Base-by-base conservation (phyloP, 2,329 filamentous ascomycete species). In the Penicillium sp. region DNA sequence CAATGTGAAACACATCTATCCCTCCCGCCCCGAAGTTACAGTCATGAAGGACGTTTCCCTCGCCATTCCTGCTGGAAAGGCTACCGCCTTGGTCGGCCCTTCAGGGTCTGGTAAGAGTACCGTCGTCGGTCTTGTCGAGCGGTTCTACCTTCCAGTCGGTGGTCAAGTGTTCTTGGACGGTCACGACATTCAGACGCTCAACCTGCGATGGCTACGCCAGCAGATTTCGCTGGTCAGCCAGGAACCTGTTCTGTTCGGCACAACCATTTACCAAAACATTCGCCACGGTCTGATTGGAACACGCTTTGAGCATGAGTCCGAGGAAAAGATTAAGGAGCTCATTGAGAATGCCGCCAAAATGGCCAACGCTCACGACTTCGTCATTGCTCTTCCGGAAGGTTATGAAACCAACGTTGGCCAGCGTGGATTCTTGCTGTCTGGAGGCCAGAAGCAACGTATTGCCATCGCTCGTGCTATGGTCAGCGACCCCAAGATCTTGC, bases 351-450 rank as follows among this genome's bases (percentile, higher is more conserved):
- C 94, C 17, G 91, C 94, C 9, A 90, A 86, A 74, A 96, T 90
- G 82, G 90, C 94, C 15, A 97, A 97, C 66, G 93, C 93, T 1
- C 93, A 97, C 71, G 92, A 96, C 63, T 99, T 99, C 71, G 88
- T 99, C 64, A 84, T 80, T 6, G 77, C 82, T 13, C 83, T 97
- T 1, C 92, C 94, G 0, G 89, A 97, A 65, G 89, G 90, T 2
- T 97, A 97, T 68, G 85, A 96, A 64, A 97, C 94, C 0, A 88
- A 96, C 64, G 93, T 97, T n/a, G 94, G 94, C 56, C 92, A 97
- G 75, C 88, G 93, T 61, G 94, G 94, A 10, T 96, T 96, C 72
- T 78, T 97, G 52, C 82, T 99, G 9, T 96, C 91, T 55, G 94
- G 94, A 73, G 94, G 94, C 36, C 94, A 99, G 76, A 96, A 97